phyloP scores from a whole-genome alignment of 805 yeast species.

The Wickerhamomyces bisporus region DNA sequence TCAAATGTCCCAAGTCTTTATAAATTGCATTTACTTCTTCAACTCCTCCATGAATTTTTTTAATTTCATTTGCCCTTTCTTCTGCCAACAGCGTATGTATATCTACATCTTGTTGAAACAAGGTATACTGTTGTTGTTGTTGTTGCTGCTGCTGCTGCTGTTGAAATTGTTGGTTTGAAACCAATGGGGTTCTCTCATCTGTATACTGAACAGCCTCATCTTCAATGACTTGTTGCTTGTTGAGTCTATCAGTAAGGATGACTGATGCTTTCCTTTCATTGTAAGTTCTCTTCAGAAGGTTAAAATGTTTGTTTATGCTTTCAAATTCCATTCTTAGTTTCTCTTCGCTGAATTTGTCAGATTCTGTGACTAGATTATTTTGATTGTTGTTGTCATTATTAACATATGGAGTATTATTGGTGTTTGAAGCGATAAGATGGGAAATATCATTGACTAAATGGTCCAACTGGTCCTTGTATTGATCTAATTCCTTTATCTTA shows the following conservation, averaged over 20 bases:
- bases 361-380: constrained; percentile 6
- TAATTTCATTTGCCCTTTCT: constrained; percentile 70
- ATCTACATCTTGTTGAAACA: constrained; percentile 48
- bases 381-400: too few species aligned
- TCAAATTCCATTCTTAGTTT: constrained; percentile 54
- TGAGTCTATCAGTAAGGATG: constrained; percentile 25
- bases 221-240: constrained; percentile 12
- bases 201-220: constrained; percentile 15
- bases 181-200: constrained; percentile 19
- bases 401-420: background rate
- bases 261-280: constrained; percentile 42
- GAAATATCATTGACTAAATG: constrained; percentile 25
- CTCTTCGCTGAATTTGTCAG: constrained; percentile 24
- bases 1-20: constrained; percentile 71
- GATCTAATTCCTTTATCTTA: constrained; percentile 18
- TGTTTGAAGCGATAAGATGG: constrained; percentile 14
- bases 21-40: constrained; percentile 82
- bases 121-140: constrained; percentile 31
- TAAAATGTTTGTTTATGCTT: constrained; percentile 43
- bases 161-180: constrained; percentile 3
- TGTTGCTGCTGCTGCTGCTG: constrained; percentile 26
- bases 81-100: constrained; percentile 60
- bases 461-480: constrained; percentile 28
- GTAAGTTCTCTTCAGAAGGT: constrained; percentile 38
- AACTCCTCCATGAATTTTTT: constrained; percentile 70